Conservation (phyloP, 352 stramenopile genomes). For the Salisapilia sapeloensis region DNA sequence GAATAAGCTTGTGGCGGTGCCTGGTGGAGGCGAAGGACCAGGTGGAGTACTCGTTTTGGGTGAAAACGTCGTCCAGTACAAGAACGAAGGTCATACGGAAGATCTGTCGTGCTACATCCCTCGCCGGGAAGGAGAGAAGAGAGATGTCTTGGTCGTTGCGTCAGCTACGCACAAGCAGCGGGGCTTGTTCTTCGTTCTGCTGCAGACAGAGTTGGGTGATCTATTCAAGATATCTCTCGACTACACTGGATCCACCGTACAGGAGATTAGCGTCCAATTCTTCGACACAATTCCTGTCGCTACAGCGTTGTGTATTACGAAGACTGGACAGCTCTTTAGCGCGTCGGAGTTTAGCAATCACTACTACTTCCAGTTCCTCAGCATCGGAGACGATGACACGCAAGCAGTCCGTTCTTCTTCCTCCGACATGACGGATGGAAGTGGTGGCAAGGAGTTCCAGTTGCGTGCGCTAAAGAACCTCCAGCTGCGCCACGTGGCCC, state of each 20-base stretch:
- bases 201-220: slow-evolving; percentile 97
- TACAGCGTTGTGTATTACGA: slow-evolving; percentile 93
- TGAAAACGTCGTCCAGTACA: slow-evolving; percentile 95
- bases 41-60: slow-evolving; percentile 93
- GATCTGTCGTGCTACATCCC: slow-evolving; percentile 60
- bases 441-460: slow-evolving; percentile 37
- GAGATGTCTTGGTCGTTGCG: slow-evolving; percentile 86
- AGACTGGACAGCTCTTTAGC: slow-evolving; percentile 93
- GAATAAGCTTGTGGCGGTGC: slow-evolving; percentile 88
- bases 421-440: slow-evolving; percentile 32
- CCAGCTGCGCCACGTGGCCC: slow-evolving; percentile 54
- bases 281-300: slow-evolving; percentile 95
- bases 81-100: slow-evolving; percentile 86
- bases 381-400: slow-evolving; percentile 87
- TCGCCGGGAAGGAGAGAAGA: slow-evolving; percentile 49
- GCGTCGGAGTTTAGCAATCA: slow-evolving; percentile 97
- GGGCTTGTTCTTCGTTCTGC: slow-evolving; percentile 94
- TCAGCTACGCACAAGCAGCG: slow-evolving; percentile 88
- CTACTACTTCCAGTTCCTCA: slow-evolving; percentile 95
- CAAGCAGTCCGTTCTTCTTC: slow-evolving; percentile 56
- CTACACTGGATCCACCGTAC: slow-evolving; percentile 63
- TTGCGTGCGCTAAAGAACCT: slow-evolving; percentile 83
- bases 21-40: slow-evolving; percentile 63
- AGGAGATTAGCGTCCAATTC: slow-evolving; percentile 83
- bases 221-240: slow-evolving; percentile 96